Conservation (phyloP, 176 grass and related monocot species). For the Oryza punctata region DNA sequence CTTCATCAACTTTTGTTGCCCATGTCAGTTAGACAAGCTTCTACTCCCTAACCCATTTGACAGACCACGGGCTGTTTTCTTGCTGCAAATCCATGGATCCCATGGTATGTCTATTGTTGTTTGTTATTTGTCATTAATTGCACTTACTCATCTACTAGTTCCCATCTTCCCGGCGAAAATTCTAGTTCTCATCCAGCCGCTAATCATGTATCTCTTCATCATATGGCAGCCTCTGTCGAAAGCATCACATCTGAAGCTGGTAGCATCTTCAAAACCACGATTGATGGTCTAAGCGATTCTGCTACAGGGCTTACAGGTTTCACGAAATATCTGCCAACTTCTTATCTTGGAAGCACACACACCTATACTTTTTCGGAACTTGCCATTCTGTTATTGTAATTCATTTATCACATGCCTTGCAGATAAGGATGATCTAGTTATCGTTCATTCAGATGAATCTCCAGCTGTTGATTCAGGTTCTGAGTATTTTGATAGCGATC, state of each 20-base stretch:
- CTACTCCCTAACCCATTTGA: conserved; percentile 84
- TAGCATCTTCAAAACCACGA: conserved; percentile 56
- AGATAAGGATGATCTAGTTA: conserved; percentile 80
- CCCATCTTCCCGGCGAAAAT: too few species aligned
- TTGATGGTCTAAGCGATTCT: conserved; percentile 54
- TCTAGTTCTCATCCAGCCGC: too few species aligned
- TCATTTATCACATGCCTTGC: conserved; percentile 43
- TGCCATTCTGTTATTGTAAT: conserved; percentile 11
- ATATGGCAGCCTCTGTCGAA: conserved; percentile 33
- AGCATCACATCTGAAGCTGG: conserved; percentile 49
- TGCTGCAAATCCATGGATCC: conserved; percentile 70
- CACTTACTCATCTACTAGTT: background rate
- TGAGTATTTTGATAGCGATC: conserved; percentile 69
- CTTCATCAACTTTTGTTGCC: conserved; percentile 20
- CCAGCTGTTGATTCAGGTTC: conserved; percentile 52
- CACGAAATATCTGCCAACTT: conserved; percentile 10
- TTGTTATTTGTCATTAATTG: background rate
- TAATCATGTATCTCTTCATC: conserved; percentile 27
- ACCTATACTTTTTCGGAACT: background rate
- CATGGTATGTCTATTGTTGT: conserved; percentile 48
- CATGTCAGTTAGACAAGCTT: conserved; percentile 78
- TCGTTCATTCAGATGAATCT: conserved; percentile 69
- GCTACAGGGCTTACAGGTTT: conserved; percentile 74
- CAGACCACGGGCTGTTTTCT: conserved; percentile 72
- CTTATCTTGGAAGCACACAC: conserved; percentile 23